Conservation (phyloP, 805 yeast species). For the Hanseniaspora hatyaiensis region DNA sequence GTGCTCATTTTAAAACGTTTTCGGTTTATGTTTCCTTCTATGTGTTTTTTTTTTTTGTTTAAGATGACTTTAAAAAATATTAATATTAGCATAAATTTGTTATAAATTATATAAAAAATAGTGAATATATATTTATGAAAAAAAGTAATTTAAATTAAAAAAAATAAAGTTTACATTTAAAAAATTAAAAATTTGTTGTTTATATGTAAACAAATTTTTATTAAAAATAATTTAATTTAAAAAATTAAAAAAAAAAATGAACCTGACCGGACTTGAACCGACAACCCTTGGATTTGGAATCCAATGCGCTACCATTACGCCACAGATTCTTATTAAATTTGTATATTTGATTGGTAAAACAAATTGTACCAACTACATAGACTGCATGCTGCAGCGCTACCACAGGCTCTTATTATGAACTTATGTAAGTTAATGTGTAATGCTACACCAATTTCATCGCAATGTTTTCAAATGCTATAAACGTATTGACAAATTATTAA, state of each 20-base stretch:
- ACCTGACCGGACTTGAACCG: conserved; percentile 54
- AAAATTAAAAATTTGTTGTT: not conserved
- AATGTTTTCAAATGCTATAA: not conserved
- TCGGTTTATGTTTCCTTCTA: too few species aligned
- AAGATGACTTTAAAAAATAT: too few species aligned
- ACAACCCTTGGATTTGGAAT: conserved; percentile 57
- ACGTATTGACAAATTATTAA: not conserved
- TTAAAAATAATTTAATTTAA: not conserved
- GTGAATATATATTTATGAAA: too few species aligned
- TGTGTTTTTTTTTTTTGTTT: too few species aligned
- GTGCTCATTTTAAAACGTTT: not conserved
- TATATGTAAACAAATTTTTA: not conserved
- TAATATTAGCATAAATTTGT: too few species aligned
- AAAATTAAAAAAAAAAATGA: conserved; percentile 17
- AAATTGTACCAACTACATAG: too few species aligned
- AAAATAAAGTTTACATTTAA: not conserved
- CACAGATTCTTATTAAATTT: conserved; percentile 39
- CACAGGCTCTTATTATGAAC: too few species aligned
- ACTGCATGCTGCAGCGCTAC: too few species aligned
- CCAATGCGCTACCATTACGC: conserved; percentile 65
- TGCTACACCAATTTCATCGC: too few species aligned
- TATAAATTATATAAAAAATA: too few species aligned
- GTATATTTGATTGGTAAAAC: too few species aligned
- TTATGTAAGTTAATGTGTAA: too few species aligned
- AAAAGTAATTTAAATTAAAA: not conserved